A percentile compares a stretch with the other conserved stretches of the same genome.
Evolutionary conservation across 1,284 basidiomycete genomes (phyloP).

Genomic region (Agroathelia rolfsii): DNA sequence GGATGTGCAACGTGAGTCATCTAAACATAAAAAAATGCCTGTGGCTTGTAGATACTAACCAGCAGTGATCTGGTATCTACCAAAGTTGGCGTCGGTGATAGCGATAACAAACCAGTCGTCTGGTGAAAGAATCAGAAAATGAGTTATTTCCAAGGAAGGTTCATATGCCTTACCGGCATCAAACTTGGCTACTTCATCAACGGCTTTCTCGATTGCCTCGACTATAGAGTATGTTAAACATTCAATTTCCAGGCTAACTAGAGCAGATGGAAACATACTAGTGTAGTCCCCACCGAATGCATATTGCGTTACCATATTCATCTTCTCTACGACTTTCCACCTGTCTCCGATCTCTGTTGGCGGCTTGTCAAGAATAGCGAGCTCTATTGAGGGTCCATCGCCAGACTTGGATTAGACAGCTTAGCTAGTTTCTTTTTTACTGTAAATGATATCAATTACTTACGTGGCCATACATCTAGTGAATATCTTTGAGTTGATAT

Average conservation of each 20-base stretch:
- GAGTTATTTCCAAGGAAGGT: not conserved
- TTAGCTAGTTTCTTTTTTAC: not conserved
- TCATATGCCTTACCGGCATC: constrained; percentile 39
- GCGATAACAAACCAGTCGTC: constrained; percentile 65
- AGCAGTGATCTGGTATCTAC: constrained; percentile 49
- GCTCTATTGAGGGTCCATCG: constrained; percentile 44
- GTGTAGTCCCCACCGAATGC: constrained; percentile 60
- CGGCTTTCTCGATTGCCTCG: constrained; percentile 53
- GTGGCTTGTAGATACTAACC: no score
- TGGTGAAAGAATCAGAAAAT: constrained; percentile 14
- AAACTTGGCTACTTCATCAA: constrained; percentile 46
- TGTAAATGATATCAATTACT: constrained; percentile 17
- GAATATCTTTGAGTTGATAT: constrained; percentile 5
- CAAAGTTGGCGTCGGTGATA: constrained; percentile 61
- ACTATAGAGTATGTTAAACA: constrained; percentile 25
- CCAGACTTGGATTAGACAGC: constrained; percentile 40
- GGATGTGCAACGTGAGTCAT: no score
- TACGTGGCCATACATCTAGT: constrained; percentile 55
- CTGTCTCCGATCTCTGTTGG: constrained; percentile 42
- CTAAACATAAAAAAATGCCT: no score
- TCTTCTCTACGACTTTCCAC: constrained; percentile 60
- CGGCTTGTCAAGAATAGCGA: constrained; percentile 39
- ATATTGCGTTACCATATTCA: constrained; percentile 57
- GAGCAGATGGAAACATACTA: constrained; percentile 27
- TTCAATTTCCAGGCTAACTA: no score